These are phyloP conservation scores for Aspergillus tanneri DNA, from an alignment of 2,329 filamentous ascomycete genomes.

Conservation along the genomic window DNA sequence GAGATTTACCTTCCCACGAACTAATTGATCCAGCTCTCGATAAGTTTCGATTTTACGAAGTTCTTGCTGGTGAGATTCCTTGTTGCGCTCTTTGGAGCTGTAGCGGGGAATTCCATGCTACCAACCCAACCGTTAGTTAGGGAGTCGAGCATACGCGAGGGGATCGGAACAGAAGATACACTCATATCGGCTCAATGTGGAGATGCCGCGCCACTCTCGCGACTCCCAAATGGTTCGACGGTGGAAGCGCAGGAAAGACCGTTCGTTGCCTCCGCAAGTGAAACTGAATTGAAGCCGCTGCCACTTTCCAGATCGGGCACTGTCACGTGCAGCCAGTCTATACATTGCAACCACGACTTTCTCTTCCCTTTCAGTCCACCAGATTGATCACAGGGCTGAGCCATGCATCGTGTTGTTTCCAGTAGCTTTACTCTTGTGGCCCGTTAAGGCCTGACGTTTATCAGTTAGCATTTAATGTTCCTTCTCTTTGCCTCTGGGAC, in stretches of 20 bases:
- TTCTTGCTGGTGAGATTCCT: constrained; percentile 70
- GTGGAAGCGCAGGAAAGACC: background rate
- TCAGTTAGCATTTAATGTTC: background rate
- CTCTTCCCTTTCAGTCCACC: background rate
- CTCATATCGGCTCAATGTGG: constrained; percentile 27
- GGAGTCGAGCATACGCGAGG: constrained; percentile 1
- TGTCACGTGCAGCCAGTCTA: constrained; percentile 13
- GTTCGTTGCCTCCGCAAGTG: background rate
- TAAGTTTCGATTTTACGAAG: constrained; percentile 74
- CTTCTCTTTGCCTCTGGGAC: constrained; percentile 6
- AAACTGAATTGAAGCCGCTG: no score
- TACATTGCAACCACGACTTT: background rate
- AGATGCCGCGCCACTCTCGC: no score
- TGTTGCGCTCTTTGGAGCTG: constrained; percentile 60
- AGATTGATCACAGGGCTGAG: background rate
- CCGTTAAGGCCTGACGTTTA: background rate
- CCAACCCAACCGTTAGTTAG: constrained; percentile 24
- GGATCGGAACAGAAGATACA: constrained; percentile 20
- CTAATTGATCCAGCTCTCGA: constrained; percentile 65
- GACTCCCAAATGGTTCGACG: background rate
- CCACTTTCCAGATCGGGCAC: constrained; percentile 15
- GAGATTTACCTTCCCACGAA: constrained; percentile 61
- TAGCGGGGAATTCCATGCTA: constrained; percentile 83
- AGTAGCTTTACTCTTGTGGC: constrained; percentile 7
- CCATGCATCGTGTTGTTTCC: background rate